These are phyloP conservation scores for Russula emetica DNA, from an alignment of 768 basidiomycete genomes.

Conservation along the genomic window DNA sequence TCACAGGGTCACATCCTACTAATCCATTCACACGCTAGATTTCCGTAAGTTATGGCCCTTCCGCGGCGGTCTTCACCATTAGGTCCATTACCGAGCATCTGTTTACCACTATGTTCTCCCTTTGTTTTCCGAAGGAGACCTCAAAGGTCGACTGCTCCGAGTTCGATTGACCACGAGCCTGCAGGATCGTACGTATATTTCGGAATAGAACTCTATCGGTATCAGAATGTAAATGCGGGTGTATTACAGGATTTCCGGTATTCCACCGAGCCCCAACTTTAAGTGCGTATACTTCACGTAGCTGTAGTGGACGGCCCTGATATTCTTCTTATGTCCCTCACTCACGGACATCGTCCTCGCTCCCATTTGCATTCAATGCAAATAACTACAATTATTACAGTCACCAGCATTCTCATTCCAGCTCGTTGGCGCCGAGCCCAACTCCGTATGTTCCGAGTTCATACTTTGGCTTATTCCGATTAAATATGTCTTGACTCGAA, in stretches of 20 bases:
- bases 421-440: constrained; percentile 9
- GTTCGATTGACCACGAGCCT: neutral
- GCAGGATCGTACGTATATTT: constrained; percentile 1
- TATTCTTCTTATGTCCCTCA: neutral
- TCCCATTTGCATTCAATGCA: constrained; percentile 3
- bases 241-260: neutral
- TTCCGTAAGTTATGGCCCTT: constrained; percentile 13
- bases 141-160: constrained; percentile 4
- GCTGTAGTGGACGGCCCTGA: neutral
- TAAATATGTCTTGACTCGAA: neutral
- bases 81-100: neutral
- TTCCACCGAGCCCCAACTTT: constrained; percentile 6
- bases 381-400: neutral
- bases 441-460: constrained; percentile 4
- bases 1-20: neutral
- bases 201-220: neutral
- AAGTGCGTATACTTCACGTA: constrained; percentile 7
- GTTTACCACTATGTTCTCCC: neutral
- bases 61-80: neutral
- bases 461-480: neutral
- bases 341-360: constrained; percentile 3
- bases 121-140: constrained; percentile 6
- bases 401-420: neutral
- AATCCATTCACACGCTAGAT: constrained; percentile 3
- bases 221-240: neutral